Evolutionary conservation across 2,329 filamentous ascomycete genomes (phyloP).

Genomic region (Hyphodiscus sp.): DNA sequence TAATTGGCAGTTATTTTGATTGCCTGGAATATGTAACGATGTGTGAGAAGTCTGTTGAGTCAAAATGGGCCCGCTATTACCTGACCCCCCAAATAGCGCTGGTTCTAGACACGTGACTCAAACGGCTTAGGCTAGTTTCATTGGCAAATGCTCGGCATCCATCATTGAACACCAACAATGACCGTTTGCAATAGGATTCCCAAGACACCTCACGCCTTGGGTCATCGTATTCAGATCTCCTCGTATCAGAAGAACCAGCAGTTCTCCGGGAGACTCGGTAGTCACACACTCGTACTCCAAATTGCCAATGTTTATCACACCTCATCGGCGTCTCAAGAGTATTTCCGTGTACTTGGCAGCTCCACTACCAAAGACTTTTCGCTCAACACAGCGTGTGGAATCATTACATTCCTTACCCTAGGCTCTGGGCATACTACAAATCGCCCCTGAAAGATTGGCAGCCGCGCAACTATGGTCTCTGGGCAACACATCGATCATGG

Average conservation of each 20-base stretch:
- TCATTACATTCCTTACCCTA: not conserved
- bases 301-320: not conserved
- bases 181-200: no score
- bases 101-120: no score
- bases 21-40: no score
- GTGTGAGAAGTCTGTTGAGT: no score
- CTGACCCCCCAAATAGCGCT: no score
- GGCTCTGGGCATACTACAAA: not conserved
- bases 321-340: not conserved
- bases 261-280: not conserved
- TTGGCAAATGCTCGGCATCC: no score
- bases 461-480: not conserved
- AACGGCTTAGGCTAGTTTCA: no score
- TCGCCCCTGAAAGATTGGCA: not conserved
- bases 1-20: no score
- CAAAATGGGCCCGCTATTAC: no score
- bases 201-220: no score
- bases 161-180: no score
- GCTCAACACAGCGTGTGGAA: not conserved
- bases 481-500: not conserved
- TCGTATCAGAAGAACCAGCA: not conserved
- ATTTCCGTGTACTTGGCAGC: not conserved
- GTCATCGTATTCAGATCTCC: no score
- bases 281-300: not conserved
- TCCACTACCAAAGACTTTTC: not conserved